Evolutionary conservation across 805 yeast species (phyloP), one percentile per base, ranked within the genome.

Genomic region (Candida nemodendra): DNA sequence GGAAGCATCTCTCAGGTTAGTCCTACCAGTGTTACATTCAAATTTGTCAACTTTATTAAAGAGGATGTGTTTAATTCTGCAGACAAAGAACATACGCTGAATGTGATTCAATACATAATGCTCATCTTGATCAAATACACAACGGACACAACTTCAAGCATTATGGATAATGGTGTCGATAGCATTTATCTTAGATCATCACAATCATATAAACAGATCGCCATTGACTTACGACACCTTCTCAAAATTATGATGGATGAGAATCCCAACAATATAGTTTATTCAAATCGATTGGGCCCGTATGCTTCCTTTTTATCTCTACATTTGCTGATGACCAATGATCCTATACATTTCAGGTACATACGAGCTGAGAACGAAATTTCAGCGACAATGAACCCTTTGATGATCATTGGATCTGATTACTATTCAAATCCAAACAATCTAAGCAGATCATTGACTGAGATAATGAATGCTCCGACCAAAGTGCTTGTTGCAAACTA

Each of bases 331-430:
- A 34, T 56, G 19, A 29, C 36, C 12, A 48, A 50, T 29, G 62
- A 59, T 35, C 62, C 62, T 3, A 41, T 48, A 6, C 49, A 50
- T 26, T 59, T 51, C 30, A 27, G 64, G 25, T 50, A 34, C 30
- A 13, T 35, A 13, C 34, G 34, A 4, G 26, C 44, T 12, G 37
- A 42, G 4, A 45, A 44, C 22, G 44, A 51, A n/a, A 48, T 51
- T 9, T 35, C 44, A 5, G 34, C 38, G 6, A 27, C 39, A 4
- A 16, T 54, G 2, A 30, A 51, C 18, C 61, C 64, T 2, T 12
- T 60, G 27, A 36, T 44, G 7, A 34, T 42, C 9, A 41, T 46
- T 1, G 36, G 45, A 9, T 42, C 44, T 3, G 42, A 34, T 15
- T 51, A 43, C 41, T 62, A 31, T 35, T 32, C 32, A 16, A 54